phyloP scores from a whole-genome alignment of 306 rosid genomes.

The Oxytropis ochrocephala region DNA sequence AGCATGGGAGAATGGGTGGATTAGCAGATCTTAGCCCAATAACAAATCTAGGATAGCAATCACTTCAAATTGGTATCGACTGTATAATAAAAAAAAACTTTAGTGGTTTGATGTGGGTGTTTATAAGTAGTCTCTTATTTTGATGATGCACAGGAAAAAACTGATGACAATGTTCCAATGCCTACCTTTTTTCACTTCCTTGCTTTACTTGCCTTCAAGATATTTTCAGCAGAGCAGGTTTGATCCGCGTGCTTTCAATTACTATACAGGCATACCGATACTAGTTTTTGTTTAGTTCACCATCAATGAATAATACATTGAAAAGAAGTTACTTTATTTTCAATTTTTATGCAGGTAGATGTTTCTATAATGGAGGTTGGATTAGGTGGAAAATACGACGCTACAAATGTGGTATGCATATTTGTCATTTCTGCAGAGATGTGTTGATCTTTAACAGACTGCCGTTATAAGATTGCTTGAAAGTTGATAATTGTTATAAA shows the following conservation, averaged over 20 bases:
- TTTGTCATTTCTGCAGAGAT: conserved; percentile 11
- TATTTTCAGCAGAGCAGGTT: conserved; percentile 89
- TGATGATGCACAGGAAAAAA: conserved; percentile 44
- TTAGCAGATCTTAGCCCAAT: too few relatives aligned
- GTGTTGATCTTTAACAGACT: neutral
- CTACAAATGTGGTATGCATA: conserved; percentile 86
- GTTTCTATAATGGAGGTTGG: conserved; percentile 96
- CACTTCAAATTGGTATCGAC: conserved; percentile 1
- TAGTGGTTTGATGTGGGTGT: neutral
- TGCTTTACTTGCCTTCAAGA: conserved; percentile 95
- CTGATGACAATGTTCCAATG: conserved; percentile 63
- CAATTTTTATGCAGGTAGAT: conserved; percentile 59
- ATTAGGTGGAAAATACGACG: conserved; percentile 86
- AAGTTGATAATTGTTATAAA: conserved; percentile 1
- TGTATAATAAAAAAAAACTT: neutral
- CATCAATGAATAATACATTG: neutral
- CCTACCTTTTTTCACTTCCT: conserved; percentile 92
- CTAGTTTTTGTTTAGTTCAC: neutral
- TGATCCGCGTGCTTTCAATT: conserved; percentile 8
- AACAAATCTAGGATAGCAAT: neutral
- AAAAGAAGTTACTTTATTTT: neutral
- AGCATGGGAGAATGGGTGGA: too few relatives aligned
- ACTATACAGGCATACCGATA: neutral
- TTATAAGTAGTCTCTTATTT: conserved; percentile 16
- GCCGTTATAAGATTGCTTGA: conserved; percentile 1